Percentiles rank a stretch among this genome's conserved stretches.
Conservation (phyloP, 208 protist genomes). For the Angomonas deanei region DNA sequence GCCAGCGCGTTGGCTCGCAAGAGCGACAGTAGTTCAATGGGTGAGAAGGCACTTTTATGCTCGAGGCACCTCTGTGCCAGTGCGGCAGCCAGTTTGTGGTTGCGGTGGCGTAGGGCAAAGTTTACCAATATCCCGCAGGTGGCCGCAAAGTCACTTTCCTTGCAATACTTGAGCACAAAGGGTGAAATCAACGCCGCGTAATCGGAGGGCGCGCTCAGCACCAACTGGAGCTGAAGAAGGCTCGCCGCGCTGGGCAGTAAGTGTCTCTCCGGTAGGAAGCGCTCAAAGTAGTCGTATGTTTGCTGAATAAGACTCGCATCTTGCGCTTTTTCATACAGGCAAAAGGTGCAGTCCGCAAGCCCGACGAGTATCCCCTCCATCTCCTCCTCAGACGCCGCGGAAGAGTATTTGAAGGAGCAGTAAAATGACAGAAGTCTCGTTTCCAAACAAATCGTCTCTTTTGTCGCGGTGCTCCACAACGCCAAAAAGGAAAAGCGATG, state of each 20-base stretch:
- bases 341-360: no score
- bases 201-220: no score
- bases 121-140: slow-evolving; percentile 14
- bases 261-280: no score
- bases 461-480: not conserved
- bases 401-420: not conserved
- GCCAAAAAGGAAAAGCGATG: not conserved
- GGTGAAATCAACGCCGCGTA: not conserved
- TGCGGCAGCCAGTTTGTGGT: slow-evolving; percentile 1
- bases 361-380: slow-evolving; percentile 7
- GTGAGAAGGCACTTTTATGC: not conserved
- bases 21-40: slow-evolving; percentile 15
- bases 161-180: not conserved
- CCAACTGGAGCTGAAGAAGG: no score
- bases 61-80: slow-evolving; percentile 7
- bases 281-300: no score
- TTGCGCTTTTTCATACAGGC: no score
- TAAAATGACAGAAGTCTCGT: not conserved
- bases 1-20: slow-evolving; percentile 21
- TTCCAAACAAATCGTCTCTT: not conserved
- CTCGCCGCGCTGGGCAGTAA: no score
- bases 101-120: slow-evolving; percentile 8
- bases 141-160: not conserved
- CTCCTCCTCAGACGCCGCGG: slow-evolving; percentile 7
- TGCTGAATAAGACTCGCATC: no score